A percentile compares a stretch with the other conserved stretches of the same genome.
phyloP scores from a whole-genome alignment of 331 rosid species.

The Dryas integrifolia region DNA sequence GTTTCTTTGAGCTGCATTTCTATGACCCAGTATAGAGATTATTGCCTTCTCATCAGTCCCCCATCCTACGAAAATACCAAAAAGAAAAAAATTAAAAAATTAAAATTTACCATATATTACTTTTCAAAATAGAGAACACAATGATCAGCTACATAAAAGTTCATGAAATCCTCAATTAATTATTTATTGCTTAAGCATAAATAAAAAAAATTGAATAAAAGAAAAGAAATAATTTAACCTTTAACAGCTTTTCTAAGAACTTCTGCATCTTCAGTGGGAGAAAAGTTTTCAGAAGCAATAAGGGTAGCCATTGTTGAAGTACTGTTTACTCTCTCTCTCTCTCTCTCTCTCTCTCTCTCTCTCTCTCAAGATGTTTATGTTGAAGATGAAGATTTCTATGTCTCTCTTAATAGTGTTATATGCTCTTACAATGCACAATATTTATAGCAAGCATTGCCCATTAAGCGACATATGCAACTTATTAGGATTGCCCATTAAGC shows the following conservation, averaged over 20 bases:
- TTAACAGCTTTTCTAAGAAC: slow-evolving; percentile 47
- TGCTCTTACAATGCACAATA: slow-evolving; percentile 8
- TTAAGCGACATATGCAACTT: neutral
- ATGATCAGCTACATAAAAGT: neutral
- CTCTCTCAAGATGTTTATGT: neutral
- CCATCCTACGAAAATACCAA: slow-evolving; percentile 47
- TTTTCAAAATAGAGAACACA: neutral
- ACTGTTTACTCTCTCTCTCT: neutral
- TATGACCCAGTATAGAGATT: slow-evolving; percentile 53
- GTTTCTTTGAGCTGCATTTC: slow-evolving; percentile 58
- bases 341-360: neutral
- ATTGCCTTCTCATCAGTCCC: slow-evolving; percentile 73
- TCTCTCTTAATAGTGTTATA: neutral
- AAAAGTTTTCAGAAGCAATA: slow-evolving; percentile 34
- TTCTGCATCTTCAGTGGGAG: slow-evolving; percentile 65
- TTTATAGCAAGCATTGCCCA: neutral
- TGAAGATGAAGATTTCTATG: neutral
- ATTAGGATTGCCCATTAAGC: too few relatives aligned
- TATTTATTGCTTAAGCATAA: too few relatives aligned
- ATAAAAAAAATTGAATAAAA: neutral
- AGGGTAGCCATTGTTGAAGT: slow-evolving; percentile 56
- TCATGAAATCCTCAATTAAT: too few relatives aligned
- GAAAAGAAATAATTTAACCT: slow-evolving; percentile 31
- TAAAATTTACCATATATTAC: neutral
- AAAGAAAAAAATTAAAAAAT: neutral